Evolutionary conservation across 306 rosid genomes (phyloP), one percentile per base, ranked within the genome.

Genomic region (Abrus pulchellus): DNA sequence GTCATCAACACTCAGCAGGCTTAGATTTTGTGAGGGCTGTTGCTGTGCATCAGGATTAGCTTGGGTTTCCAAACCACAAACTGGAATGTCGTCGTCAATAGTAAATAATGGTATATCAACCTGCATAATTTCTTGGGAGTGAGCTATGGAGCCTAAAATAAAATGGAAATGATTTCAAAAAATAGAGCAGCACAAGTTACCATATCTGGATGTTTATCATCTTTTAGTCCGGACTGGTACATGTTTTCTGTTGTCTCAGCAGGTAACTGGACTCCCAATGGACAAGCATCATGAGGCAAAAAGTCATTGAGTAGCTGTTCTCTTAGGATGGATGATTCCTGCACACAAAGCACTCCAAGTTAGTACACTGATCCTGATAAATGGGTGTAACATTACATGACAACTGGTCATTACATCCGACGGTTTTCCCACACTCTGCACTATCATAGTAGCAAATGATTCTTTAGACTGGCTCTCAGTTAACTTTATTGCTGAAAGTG

Each of bases 281-380:
- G 98, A 87, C 99, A 95, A 30, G 88, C 86, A 80, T 90, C 97
- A 74, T 93, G 97, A 0, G 96, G 97, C 36, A 84, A 6, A 75
- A 93, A 95, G 14, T 89, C 90, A 28, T 61, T 12, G 73, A 91
- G 92, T 27, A 95, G 87, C 65, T 68, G 83, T 74, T 95, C 91
- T 85, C 66, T 89, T 85, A 93, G 72, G 74, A 43, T 43, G 60
- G 90, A 80, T 64, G 90, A 50, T 41, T 90, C 96, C 77, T 90
- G 72, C 76, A 65, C 73, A 83, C 65, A 83, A 82, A 60, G 68
- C 76, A 48, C 30, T 64, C 30, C 33, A 47, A 38, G 28, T 84
- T 65, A 84, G 64, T 50, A 54, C 53, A 68, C 28, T 7, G 49
- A 41, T 72, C 71, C 32, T 40, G 34, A 71, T 50, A 83, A 57